These are phyloP conservation scores for Pterocarpus macrocarpus DNA, from an alignment of 306 rosid species.

Conservation along the genomic window DNA sequence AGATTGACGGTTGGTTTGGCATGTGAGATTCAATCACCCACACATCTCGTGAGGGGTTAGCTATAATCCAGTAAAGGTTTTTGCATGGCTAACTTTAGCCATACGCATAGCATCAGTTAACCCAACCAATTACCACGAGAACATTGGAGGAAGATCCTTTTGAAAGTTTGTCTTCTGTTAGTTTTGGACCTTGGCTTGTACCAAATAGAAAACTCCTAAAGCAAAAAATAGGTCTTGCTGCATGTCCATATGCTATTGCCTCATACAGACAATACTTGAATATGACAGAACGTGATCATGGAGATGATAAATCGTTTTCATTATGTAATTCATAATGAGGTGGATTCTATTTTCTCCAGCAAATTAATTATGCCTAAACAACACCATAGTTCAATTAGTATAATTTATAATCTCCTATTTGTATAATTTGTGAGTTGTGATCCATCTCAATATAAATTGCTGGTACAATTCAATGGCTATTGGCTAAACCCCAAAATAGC, in stretches of 20 bases:
- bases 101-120: background rate
- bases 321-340: background rate
- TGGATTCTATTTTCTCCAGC: too few species aligned
- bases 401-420: too few species aligned
- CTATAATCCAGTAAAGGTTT: background rate
- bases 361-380: too few species aligned
- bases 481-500: background rate
- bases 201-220: background rate
- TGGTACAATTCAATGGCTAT: background rate
- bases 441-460: background rate
- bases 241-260: conserved; percentile 1
- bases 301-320: background rate
- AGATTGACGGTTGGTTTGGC: background rate
- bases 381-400: too few species aligned
- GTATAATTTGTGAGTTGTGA: too few species aligned
- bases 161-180: background rate
- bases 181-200: conserved; percentile 7
- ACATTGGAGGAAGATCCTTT: background rate
- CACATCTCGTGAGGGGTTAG: background rate
- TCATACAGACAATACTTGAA: background rate
- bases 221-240: background rate
- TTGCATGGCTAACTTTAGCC: background rate
- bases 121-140: background rate
- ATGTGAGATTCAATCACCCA: background rate
- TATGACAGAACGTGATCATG: background rate